Evolutionary conservation across 2,329 filamentous ascomycete species (phyloP).

Genomic region (Eutypella sp.): DNA sequence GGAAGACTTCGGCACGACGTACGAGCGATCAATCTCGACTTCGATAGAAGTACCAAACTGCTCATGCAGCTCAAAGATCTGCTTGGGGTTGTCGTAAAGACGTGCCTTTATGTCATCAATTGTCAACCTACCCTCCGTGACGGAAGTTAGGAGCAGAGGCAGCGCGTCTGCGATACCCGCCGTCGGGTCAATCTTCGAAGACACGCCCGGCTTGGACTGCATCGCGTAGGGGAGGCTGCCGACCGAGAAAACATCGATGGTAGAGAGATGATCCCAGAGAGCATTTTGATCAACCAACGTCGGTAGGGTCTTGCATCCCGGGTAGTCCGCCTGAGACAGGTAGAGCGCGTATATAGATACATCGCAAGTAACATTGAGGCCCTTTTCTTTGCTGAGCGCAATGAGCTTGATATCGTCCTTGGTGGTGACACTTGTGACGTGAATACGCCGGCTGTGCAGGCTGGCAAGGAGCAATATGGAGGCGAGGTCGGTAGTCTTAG

Average conservation of each 20-base stretch:
- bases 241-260: constrained; percentile 74
- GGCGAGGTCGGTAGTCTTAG: constrained; percentile 75
- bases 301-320: constrained; percentile 61
- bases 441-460: constrained; percentile 71
- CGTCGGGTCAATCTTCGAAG: constrained; percentile 50
- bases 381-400: constrained; percentile 73
- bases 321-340: constrained; percentile 66
- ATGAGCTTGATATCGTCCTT: constrained; percentile 76
- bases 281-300: constrained; percentile 64
- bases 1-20: constrained; percentile 47
- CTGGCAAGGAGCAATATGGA: constrained; percentile 74
- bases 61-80: constrained; percentile 78
- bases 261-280: constrained; percentile 67
- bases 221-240: constrained; percentile 67
- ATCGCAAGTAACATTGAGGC: constrained; percentile 77
- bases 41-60: constrained; percentile 70
- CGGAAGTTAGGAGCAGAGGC: constrained; percentile 70
- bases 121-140: constrained; percentile 67
- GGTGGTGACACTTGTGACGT: constrained; percentile 75
- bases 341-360: constrained; percentile 77
- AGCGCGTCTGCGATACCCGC: constrained; percentile 69
- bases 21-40: constrained; percentile 69
- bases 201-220: constrained; percentile 23
- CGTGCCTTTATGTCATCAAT: constrained; percentile 67
- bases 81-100: constrained; percentile 73